These are phyloP conservation scores for Lobosporangium transversale DNA, from an alignment of 192 early-diverging fungal genomes.

Conservation along the genomic window DNA sequence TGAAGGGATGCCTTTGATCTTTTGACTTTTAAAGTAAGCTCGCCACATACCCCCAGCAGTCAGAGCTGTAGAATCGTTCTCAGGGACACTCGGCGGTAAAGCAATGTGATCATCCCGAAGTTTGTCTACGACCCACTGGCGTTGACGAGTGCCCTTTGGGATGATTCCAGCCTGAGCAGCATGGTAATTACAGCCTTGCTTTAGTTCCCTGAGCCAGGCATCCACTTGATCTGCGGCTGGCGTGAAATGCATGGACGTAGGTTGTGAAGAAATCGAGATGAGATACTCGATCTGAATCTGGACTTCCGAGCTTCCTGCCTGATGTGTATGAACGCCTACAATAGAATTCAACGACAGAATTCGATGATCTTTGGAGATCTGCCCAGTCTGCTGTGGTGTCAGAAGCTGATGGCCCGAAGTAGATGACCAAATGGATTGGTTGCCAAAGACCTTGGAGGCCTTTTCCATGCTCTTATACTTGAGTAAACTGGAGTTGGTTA, in stretches of 20 bases:
- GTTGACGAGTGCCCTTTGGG: constrained; percentile 46
- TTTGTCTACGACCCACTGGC: constrained; percentile 47
- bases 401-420: constrained; percentile 41
- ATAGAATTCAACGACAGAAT: constrained; percentile 38
- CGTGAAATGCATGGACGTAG: constrained; percentile 45
- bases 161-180: constrained; percentile 34
- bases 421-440: constrained; percentile 47
- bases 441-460: constrained; percentile 48
- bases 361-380: constrained; percentile 40
- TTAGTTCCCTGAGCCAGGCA: constrained; percentile 33
- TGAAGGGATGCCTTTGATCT: constrained; percentile 31
- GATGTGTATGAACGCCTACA: constrained; percentile 32
- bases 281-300: constrained; percentile 46
- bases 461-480: constrained; percentile 53
- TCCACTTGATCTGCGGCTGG: constrained; percentile 30
- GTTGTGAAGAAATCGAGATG: constrained; percentile 42
- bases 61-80: constrained; percentile 41
- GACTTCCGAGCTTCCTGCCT: constrained; percentile 18
- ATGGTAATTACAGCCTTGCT: constrained; percentile 48
- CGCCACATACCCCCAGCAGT: constrained; percentile 50
- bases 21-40: constrained; percentile 41
- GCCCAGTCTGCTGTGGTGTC: constrained; percentile 36
- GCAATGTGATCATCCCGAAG: constrained; percentile 37
- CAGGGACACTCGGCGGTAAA: constrained; percentile 37
- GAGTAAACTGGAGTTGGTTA: constrained; percentile 46